Evolutionary conservation across 495 filamentous ascomycete genomes (phyloP).

Genomic region (Lasiosphaeria miniovina): DNA sequence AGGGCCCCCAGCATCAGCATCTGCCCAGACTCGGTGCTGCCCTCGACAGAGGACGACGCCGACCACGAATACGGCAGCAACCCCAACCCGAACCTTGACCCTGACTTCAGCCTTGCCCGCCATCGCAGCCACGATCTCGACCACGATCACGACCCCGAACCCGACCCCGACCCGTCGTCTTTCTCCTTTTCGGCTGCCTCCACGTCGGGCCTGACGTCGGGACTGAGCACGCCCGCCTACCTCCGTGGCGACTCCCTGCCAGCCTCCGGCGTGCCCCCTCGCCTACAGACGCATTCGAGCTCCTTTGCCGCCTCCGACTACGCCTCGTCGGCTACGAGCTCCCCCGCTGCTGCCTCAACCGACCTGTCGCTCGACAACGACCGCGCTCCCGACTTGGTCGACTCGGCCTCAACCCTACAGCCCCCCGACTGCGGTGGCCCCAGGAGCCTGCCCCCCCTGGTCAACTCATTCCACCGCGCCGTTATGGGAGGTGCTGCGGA

Average conservation of each 20-base stretch:
- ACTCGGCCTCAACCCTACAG: conserved; percentile 23
- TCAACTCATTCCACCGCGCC: conserved; percentile 41
- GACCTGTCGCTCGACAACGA: conserved; percentile 66
- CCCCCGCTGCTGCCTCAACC: conserved; percentile 70
- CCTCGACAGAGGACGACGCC: conserved; percentile 48
- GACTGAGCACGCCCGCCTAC: conserved; percentile 51
- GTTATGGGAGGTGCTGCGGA: conserved; percentile 54
- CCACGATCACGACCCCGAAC: not conserved
- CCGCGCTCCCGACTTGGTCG: conserved; percentile 47
- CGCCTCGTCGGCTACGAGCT: conserved; percentile 57
- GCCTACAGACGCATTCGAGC: conserved; percentile 49
- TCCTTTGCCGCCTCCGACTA: conserved; percentile 46
- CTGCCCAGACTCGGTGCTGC: conserved; percentile 45
- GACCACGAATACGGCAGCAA: conserved; percentile 15
- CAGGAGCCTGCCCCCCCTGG: conserved; percentile 41
- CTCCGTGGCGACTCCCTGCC: conserved; percentile 57
- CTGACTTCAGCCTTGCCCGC: not conserved
- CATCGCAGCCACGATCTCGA: not conserved
- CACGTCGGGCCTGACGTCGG: conserved; percentile 28
- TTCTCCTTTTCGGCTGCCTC: conserved; percentile 39
- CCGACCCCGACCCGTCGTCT: conserved; percentile 17
- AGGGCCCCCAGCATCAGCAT: conserved; percentile 23
- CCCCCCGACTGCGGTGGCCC: conserved; percentile 12
- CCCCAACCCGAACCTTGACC: conserved; percentile 7
- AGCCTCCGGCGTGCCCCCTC: conserved; percentile 45